A percentile compares a stretch with the other conserved stretches of the same genome.
These are phyloP conservation scores for Cladosporium velox DNA, from an alignment of 2,329 filamentous ascomycete genomes.

Conservation along the genomic window DNA sequence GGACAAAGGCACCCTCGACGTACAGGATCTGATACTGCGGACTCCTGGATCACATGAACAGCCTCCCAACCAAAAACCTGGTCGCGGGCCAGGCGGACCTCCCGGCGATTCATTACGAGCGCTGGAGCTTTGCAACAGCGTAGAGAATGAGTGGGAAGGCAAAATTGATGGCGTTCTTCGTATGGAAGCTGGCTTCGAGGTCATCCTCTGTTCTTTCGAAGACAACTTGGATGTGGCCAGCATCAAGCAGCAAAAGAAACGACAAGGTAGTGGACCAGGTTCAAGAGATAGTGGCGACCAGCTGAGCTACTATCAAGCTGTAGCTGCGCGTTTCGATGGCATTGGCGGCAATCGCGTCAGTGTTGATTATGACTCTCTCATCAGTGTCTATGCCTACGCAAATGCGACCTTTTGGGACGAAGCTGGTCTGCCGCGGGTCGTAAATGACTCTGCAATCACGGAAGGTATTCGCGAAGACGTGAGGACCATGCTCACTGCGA, in stretches of 20 bases:
- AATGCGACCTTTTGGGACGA: slow-evolving; percentile 38
- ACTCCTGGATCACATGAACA: background rate
- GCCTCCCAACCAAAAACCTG: background rate
- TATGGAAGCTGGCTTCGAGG: slow-evolving; percentile 71
- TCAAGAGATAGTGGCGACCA: background rate
- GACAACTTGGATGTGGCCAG: slow-evolving; percentile 41
- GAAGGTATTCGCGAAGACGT: background rate
- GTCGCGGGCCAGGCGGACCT: slow-evolving; percentile 20
- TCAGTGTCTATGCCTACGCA: slow-evolving; percentile 49
- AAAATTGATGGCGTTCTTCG: slow-evolving; percentile 65
- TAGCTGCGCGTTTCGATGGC: slow-evolving; percentile 47
- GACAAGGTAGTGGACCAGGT: background rate
- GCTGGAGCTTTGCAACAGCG: slow-evolving; percentile 56
- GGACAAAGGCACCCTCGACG: slow-evolving; percentile 65
- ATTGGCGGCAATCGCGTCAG: slow-evolving; percentile 47
- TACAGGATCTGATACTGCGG: slow-evolving; percentile 64
- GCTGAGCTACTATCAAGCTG: slow-evolving; percentile 42
- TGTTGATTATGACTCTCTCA: slow-evolving; percentile 53
- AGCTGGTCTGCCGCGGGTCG: background rate
- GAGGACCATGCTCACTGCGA: background rate
- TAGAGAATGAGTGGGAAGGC: slow-evolving; percentile 50
- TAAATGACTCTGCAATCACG: background rate
- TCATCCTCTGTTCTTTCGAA: slow-evolving; percentile 67
- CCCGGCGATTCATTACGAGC: slow-evolving; percentile 58
- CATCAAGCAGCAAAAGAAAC: slow-evolving; percentile 31